phyloP scores from a whole-genome alignment of 2,329 filamentous ascomycete genomes.

The Fusarium domesticum region DNA sequence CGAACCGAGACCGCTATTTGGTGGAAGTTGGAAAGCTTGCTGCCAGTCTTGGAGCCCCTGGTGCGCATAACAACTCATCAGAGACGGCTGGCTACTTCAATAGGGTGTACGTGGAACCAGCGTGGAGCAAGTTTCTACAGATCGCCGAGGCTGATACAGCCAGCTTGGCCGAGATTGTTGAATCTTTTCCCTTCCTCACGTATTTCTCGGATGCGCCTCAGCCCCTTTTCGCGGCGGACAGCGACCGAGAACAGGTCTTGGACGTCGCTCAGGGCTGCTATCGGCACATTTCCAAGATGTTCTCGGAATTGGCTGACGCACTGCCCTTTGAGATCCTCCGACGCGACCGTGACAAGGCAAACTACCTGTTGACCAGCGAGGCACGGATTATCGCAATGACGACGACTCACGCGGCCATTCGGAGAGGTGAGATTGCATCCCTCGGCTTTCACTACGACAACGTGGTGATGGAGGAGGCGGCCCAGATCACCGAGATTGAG shows the following conservation, averaged over 20 bases:
- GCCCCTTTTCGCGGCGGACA: slow-evolving; percentile 70
- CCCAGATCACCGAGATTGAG: slow-evolving; percentile 95
- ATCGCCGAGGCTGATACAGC: slow-evolving; percentile 53
- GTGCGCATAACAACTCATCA: slow-evolving; percentile 92
- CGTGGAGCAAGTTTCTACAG: slow-evolving; percentile 79
- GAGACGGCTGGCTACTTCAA: slow-evolving; percentile 98
- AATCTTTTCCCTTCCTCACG: slow-evolving; percentile 79
- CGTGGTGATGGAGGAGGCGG: slow-evolving; percentile 96
- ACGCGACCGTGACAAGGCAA: slow-evolving; percentile 85
- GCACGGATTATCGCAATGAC: slow-evolving; percentile 99
- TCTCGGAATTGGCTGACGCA: slow-evolving; percentile 87
- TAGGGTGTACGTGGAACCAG: slow-evolving; percentile 81
- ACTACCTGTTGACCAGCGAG: slow-evolving; percentile 92
- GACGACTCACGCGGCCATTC: slow-evolving; percentile 94
- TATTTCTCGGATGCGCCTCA: slow-evolving; percentile 89
- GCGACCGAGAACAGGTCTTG: slow-evolving; percentile 62
- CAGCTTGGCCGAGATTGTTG: slow-evolving; percentile 60
- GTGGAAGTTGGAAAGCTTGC: slow-evolving; percentile 84
- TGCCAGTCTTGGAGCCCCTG: slow-evolving; percentile 77
- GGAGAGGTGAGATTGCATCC: slow-evolving; percentile 80
- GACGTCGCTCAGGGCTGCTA: slow-evolving; percentile 84
- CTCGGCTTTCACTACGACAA: slow-evolving; percentile 98
- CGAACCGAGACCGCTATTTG: slow-evolving; percentile 76
- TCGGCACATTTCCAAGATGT: slow-evolving; percentile 83
- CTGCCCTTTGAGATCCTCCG: slow-evolving; percentile 92